phyloP scores from a whole-genome alignment of 192 early-diverging fungal genomes.

The Backusella macrospora region DNA sequence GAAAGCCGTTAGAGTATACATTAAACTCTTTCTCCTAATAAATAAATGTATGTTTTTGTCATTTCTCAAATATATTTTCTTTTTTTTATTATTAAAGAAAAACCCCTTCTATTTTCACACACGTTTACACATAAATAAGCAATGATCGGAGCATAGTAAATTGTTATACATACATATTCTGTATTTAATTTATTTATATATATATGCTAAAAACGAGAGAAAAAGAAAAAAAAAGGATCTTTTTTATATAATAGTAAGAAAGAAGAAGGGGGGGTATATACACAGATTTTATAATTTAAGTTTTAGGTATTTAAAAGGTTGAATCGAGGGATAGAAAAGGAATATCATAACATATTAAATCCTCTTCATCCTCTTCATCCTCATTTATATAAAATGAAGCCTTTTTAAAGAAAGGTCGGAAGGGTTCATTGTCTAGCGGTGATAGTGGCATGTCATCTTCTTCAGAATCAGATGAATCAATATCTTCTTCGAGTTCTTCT shows the following conservation, averaged over 20 bases:
- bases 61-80: too few relatives aligned
- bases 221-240: too few relatives aligned
- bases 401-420: constrained; percentile 3
- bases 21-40: too few relatives aligned
- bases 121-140: neutral
- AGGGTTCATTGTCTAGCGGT: neutral
- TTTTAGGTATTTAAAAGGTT: neutral
- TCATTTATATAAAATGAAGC: constrained; percentile 16
- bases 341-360: constrained; percentile 24
- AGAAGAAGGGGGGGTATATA: neutral
- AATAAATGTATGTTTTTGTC: too few relatives aligned
- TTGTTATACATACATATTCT: neutral
- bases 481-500: neutral
- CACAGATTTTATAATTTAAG: constrained; percentile 2
- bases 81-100: too few relatives aligned
- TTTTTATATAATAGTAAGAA: too few relatives aligned
- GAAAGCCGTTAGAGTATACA: too few relatives aligned
- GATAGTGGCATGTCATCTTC: constrained; percentile 19
- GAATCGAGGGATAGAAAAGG: constrained; percentile 16
- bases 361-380: constrained; percentile 17
- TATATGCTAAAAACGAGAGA: neutral
- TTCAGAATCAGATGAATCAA: constrained; percentile 17
- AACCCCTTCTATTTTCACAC: neutral
- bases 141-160: neutral
- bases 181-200: neutral